Evolutionary conservation across 2,329 filamentous ascomycete genomes (phyloP), one percentile per base, ranked within the genome.

Genomic region (Paracoccidioides brasiliensis): DNA sequence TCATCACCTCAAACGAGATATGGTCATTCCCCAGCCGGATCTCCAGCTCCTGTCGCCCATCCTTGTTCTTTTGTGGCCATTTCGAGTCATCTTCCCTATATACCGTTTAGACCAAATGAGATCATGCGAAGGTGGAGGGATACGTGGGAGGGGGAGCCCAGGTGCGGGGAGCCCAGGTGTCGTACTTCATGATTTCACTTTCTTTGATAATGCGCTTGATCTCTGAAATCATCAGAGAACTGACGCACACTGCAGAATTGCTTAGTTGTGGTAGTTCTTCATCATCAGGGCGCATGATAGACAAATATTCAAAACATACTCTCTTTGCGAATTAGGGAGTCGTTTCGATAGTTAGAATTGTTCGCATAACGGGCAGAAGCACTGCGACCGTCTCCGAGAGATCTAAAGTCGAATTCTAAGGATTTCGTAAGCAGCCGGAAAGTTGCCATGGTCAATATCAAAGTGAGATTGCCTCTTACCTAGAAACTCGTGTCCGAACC

Each of bases 11-110:
- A 63, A 98, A 98, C 1, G 90, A 94, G 63, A 98, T 97, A 70
- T 97, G 91, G 61, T 98, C 93, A 65, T 86, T 93, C 44, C 91
- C 93, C 55, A 98, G 70, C 51, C 90, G 81, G 57, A 98, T 96
- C 72, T 98, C 93, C 50, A 98, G 78, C 74, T 98, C 93, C 70
- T 98, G 93, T 60, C 91, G 83, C 40, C 93, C 93, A 65, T 98
- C 93, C 75, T 97, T 97, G 76, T 98, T 98, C 81, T 97, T 98
- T 72, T 94, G 89, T 0, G 93, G 93, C 93, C 93, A 98, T 70
- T 96, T 96, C 32, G 84, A 87, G 70, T 98, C 93, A 68, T 98
- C 93, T 83, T 98, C 93, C 76, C 89, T 95, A 63, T 59, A 41
- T 15, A 3, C 15, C 5, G 45, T 57, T 72, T 56, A 72, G 67